A percentile compares a stretch with the other conserved stretches of the same genome.
Conservation (phyloP, 306 rosid species). For the Fragaria ananassa region DNA sequence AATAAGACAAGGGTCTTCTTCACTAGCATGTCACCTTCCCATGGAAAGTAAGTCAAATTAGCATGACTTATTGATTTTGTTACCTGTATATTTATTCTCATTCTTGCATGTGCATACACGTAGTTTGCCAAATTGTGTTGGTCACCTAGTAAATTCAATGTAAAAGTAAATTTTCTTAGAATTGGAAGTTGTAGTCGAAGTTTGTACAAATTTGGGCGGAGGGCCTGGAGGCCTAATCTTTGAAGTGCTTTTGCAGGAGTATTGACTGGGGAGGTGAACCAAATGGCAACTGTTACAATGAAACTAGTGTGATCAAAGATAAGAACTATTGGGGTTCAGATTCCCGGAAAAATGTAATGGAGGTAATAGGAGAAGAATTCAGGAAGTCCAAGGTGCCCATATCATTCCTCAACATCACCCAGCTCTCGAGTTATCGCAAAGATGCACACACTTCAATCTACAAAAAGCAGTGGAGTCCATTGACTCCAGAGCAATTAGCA, state of each 20-base stretch:
- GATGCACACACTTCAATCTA: slow-evolving; percentile 94
- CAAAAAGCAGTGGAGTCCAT: slow-evolving; percentile 88
- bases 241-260: slow-evolving; percentile 51
- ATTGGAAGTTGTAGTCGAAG: not conserved
- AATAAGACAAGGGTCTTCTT: slow-evolving; percentile 85
- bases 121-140: not conserved
- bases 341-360: slow-evolving; percentile 63
- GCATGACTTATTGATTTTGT: too few relatives aligned
- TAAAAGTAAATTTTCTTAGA: not conserved
- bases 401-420: slow-evolving; percentile 82
- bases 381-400: slow-evolving; percentile 59
- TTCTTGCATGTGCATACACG: not conserved
- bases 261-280: slow-evolving; percentile 77
- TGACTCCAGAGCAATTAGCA: slow-evolving; percentile 71
- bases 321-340: slow-evolving; percentile 79
- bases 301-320: slow-evolving; percentile 69
- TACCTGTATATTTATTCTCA: not conserved
- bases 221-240: not conserved
- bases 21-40: slow-evolving; percentile 99
- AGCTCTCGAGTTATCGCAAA: slow-evolving; percentile 69
- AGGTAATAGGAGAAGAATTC: slow-evolving; percentile 74
- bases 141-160: not conserved
- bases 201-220: not conserved
- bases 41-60: slow-evolving; percentile 46
- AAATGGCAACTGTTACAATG: slow-evolving; percentile 74